These are phyloP conservation scores for Chaetomiaceae sp. DNA, from an alignment of 2,329 filamentous ascomycete species.

Conservation along the genomic window DNA sequence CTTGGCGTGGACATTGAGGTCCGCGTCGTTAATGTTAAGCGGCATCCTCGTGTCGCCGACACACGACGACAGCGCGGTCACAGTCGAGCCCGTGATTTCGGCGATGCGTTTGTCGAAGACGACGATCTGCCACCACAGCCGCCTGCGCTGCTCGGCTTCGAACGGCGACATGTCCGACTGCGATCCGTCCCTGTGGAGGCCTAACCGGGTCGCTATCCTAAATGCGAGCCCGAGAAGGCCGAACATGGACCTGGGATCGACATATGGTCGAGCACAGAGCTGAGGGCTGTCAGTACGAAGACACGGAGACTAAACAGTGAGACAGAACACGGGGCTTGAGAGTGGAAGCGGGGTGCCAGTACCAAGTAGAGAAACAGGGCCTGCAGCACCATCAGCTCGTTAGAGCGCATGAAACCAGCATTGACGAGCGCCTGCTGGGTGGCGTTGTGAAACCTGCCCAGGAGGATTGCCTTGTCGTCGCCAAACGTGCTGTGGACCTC, in stretches of 20 bases:
- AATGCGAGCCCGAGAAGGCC: conserved; percentile 60
- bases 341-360: conserved; percentile 18
- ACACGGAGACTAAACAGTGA: too few species aligned
- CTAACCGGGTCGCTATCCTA: conserved; percentile 61
- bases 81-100: conserved; percentile 56
- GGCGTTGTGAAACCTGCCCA: conserved; percentile 49
- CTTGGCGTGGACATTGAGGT: conserved; percentile 52
- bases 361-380: conserved; percentile 63
- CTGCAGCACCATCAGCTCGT: conserved; percentile 60
- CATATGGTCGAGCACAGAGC: conserved; percentile 51
- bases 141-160: conserved; percentile 63
- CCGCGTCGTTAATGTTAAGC: conserved; percentile 56
- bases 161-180: conserved; percentile 48
- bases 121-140: conserved; percentile 68
- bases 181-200: conserved; percentile 57
- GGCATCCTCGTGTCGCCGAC: conserved; percentile 50
- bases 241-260: conserved; percentile 55
- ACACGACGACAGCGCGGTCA: conserved; percentile 48
- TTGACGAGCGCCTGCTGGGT: conserved; percentile 60
- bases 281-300: conserved; percentile 27
- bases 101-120: conserved; percentile 63
- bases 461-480: conserved; percentile 45
- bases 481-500: conserved; percentile 47
- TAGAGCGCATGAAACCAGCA: conserved; percentile 59
- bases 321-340: conserved; percentile 17